Percentiles rank a stretch among this genome's conserved stretches.
phyloP scores from a whole-genome alignment of 495 filamentous ascomycete genomes.

The Bathelium albidoporum region DNA sequence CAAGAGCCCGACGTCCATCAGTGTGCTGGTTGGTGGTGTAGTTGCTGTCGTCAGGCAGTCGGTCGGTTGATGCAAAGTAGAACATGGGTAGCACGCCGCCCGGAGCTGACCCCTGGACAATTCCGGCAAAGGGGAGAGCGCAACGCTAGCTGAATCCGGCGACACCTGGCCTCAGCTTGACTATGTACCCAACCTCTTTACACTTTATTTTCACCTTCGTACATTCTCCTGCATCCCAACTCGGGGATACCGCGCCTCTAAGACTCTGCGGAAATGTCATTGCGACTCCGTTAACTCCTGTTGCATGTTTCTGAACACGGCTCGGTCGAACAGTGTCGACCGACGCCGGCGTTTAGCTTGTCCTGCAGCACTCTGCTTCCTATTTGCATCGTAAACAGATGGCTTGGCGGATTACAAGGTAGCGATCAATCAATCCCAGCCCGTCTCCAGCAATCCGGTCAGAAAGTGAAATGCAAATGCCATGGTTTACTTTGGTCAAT shows the following conservation, averaged over 20 bases:
- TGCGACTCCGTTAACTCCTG: not conserved
- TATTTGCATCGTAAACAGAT: not conserved
- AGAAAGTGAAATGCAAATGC: not conserved
- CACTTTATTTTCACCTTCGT: not conserved
- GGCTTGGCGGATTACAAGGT: not conserved
- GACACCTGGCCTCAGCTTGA: not conserved
- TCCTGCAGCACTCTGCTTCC: not conserved
- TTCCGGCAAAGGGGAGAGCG: not conserved
- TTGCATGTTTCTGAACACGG: not conserved
- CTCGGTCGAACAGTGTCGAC: not conserved
- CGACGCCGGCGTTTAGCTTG: not conserved
- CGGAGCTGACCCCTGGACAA: no score
- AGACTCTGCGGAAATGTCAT: not conserved
- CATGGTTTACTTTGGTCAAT: slow-evolving; percentile 31
- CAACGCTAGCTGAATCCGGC: not conserved
- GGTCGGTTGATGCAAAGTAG: no score
- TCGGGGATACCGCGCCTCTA: not conserved
- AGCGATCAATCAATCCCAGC: not conserved
- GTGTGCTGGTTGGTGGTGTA: not conserved
- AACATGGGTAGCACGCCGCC: no score
- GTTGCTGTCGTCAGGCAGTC: not conserved
- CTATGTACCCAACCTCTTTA: not conserved
- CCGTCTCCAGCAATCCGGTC: not conserved
- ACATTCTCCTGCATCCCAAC: not conserved
- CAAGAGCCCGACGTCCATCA: not conserved